These are phyloP conservation scores for Teratosphaeria epicoccoides DNA, from an alignment of 2,329 filamentous ascomycete genomes.

Conservation along the genomic window DNA sequence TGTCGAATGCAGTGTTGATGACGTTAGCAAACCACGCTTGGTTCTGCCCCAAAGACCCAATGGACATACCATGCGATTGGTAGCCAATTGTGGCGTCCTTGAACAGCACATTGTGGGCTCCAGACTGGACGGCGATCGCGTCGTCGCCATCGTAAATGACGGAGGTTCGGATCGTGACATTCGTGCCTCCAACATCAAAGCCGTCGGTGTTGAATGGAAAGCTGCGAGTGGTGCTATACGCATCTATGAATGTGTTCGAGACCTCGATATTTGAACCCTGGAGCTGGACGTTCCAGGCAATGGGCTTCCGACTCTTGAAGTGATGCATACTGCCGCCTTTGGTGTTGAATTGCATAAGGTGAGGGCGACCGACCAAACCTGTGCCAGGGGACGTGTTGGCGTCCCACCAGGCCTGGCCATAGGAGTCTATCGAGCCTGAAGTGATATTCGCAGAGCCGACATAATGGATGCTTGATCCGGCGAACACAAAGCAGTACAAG, in stretches of 20 bases:
- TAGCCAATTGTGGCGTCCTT: slow-evolving; percentile 33
- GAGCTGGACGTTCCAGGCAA: slow-evolving; percentile 34
- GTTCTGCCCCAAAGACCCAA: slow-evolving; percentile 33
- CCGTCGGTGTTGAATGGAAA: slow-evolving; percentile 36
- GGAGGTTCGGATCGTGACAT: slow-evolving; percentile 22
- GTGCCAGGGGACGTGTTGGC: slow-evolving; percentile 31
- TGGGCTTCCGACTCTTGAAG: slow-evolving; percentile 35
- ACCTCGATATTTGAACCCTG: slow-evolving; percentile 32
- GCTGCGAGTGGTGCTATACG: slow-evolving; percentile 23
- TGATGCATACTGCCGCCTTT: slow-evolving; percentile 28
- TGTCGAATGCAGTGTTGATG: slow-evolving; percentile 33
- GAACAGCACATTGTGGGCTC: slow-evolving; percentile 31
- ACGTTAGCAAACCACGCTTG: slow-evolving; percentile 30
- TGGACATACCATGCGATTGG: slow-evolving; percentile 33
- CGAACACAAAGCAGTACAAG: slow-evolving; percentile 31
- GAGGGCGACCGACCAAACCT: slow-evolving; percentile 31
- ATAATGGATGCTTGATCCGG: slow-evolving; percentile 25
- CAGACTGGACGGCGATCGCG: slow-evolving; percentile 32
- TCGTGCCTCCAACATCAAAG: slow-evolving; percentile 25
- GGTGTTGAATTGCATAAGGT: slow-evolving; percentile 31
- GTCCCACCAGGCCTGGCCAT: slow-evolving; percentile 39
- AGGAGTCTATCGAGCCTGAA: slow-evolving; percentile 37
- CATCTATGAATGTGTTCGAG: slow-evolving; percentile 32
- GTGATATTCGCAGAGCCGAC: slow-evolving; percentile 27
- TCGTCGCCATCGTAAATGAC: slow-evolving; percentile 36